Conservation (phyloP, 352 stramenopile genomes). For the Pythium sukuiense region DNA sequence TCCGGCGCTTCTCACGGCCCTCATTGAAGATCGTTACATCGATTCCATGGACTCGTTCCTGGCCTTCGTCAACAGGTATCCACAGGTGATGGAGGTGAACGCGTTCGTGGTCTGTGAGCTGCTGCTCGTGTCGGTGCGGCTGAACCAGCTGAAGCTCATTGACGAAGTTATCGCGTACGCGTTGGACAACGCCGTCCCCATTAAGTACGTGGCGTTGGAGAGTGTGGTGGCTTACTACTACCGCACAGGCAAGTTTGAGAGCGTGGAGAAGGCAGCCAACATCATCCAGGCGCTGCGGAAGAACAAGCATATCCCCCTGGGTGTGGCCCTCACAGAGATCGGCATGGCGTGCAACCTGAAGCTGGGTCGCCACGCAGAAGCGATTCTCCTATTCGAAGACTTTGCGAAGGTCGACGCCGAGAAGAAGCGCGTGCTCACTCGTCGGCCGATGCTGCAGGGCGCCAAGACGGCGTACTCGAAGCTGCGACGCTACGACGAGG, state of each 20-base stretch:
- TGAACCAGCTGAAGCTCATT: slow-evolving; percentile 51
- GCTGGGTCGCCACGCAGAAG: slow-evolving; percentile 57
- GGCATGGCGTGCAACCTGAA: slow-evolving; percentile 69
- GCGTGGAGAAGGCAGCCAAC: slow-evolving; percentile 58
- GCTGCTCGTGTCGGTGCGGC: slow-evolving; percentile 50
- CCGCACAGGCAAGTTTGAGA: slow-evolving; percentile 54
- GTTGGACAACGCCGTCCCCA: slow-evolving; percentile 58
- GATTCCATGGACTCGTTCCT: slow-evolving; percentile 39
- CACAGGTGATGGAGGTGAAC: slow-evolving; percentile 61
- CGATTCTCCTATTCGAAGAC: slow-evolving; percentile 72
- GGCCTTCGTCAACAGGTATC: slow-evolving; percentile 50
- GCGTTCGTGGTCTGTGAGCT: slow-evolving; percentile 64
- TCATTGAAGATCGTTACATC: slow-evolving; percentile 37
- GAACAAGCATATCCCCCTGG: slow-evolving; percentile 75
- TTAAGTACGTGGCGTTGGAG: slow-evolving; percentile 80
- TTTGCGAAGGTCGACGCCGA: slow-evolving; percentile 64
- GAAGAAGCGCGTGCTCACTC: slow-evolving; percentile 51
- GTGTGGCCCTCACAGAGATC: slow-evolving; percentile 72
- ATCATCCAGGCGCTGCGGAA: slow-evolving; percentile 65
- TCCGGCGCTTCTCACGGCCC: slow-evolving; percentile 39
- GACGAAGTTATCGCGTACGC: slow-evolving; percentile 62
- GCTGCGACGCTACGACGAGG: slow-evolving; percentile 58
- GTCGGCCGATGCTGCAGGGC: slow-evolving; percentile 62
- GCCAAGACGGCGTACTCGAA: slow-evolving; percentile 52
- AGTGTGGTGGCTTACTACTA: slow-evolving; percentile 73